These are phyloP conservation scores for Thymus mandschuricus DNA, from an alignment of 257 asterid species.

Conservation along the genomic window DNA sequence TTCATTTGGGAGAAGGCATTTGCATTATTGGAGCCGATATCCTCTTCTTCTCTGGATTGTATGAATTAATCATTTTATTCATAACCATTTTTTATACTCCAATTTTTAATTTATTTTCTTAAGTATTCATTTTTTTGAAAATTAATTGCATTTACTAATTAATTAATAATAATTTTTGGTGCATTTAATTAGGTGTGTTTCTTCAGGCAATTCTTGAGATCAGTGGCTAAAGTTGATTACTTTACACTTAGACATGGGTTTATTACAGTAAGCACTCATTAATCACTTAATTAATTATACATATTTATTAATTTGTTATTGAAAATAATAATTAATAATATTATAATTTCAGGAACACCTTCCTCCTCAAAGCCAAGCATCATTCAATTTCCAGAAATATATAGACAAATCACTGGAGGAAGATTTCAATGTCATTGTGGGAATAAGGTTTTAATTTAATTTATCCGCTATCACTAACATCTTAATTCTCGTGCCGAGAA, in stretches of 20 bases:
- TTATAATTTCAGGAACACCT: conserved; percentile 69
- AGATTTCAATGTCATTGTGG: conserved; percentile 86
- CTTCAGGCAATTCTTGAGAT: conserved; percentile 77
- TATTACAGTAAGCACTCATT: conserved; percentile 53
- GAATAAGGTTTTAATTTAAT: conserved; percentile 59
- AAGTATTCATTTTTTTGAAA: too few species aligned
- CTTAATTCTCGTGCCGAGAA: too few species aligned
- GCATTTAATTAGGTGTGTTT: conserved; percentile 63
- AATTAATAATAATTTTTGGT: neutral
- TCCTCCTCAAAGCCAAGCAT: conserved; percentile 69
- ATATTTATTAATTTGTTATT: too few species aligned
- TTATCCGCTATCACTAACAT: too few species aligned
- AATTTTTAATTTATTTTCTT: too few species aligned
- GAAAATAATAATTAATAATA: too few species aligned
- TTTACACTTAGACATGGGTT: conserved; percentile 89
- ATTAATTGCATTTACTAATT: too few species aligned
- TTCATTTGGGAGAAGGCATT: conserved; percentile 84
- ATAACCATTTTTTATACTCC: neutral
- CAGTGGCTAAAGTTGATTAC: conserved; percentile 85
- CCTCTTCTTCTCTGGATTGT: conserved; percentile 81
- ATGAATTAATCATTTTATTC: conserved; percentile 11
- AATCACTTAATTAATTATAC: neutral
- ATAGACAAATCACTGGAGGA: conserved; percentile 77
- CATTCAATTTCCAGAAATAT: conserved; percentile 82
- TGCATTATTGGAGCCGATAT: conserved; percentile 79